Conservation (phyloP, 1,284 basidiomycete species). For the Apiotrichum brassicae region DNA sequence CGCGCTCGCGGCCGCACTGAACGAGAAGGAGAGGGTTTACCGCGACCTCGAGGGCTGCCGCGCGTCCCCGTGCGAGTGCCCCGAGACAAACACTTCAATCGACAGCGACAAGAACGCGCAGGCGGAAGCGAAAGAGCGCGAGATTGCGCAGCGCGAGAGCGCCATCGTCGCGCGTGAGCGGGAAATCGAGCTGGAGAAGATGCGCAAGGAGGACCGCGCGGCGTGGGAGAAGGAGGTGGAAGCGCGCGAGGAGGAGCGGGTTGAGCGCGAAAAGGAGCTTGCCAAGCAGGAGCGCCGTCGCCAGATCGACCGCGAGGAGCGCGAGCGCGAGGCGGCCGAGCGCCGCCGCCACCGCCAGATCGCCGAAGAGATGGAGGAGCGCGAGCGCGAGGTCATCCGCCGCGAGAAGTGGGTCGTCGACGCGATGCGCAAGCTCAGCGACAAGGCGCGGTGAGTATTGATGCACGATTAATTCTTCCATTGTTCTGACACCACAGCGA, state of each 20-base stretch:
- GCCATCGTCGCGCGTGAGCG: not conserved
- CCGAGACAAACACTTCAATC: not conserved
- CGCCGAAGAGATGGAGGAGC: conserved; percentile 35
- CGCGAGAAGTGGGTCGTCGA: conserved; percentile 43
- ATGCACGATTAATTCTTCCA: not conserved
- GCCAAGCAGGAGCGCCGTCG: not conserved
- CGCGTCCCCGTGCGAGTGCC: conserved; percentile 12
- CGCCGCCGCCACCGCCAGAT: conserved; percentile 15
- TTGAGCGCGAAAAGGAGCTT: not conserved
- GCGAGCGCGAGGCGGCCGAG: conserved; percentile 13
- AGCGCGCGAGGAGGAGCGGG: not conserved
- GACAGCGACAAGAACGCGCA: not conserved
- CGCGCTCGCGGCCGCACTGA: conserved; percentile 32
- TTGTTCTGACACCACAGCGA: conserved; percentile 19
- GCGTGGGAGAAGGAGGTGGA: not conserved
- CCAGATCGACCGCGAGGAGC: not conserved
- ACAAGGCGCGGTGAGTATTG: conserved; percentile 34
- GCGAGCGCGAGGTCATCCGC: conserved; percentile 34
- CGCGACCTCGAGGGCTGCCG: conserved; percentile 21
- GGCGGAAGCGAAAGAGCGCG: not conserved
- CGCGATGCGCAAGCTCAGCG: conserved; percentile 39
- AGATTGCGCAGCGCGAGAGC: not conserved
- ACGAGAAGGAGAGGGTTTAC: conserved; percentile 29
- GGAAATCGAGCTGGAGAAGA: not conserved
- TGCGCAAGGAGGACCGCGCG: conserved; percentile 1